phyloP scores from a whole-genome alignment of 176 grass and related monocot genomes.

The Aegilops tauschii region DNA sequence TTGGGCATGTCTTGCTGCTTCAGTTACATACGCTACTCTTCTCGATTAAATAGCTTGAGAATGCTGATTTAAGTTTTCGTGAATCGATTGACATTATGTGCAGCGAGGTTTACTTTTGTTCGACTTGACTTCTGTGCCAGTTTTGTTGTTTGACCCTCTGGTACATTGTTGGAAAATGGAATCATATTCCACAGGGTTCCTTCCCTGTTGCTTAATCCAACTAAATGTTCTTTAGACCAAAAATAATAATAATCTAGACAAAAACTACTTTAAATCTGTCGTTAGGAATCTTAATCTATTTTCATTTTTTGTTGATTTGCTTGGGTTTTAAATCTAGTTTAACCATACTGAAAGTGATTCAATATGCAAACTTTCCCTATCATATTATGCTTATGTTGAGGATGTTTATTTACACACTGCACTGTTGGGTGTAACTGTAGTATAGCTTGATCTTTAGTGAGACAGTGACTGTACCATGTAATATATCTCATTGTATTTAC shows the following conservation, averaged over 20 bases:
- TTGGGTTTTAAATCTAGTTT: neutral
- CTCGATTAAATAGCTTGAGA: neutral
- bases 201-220: neutral
- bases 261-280: neutral
- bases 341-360: neutral
- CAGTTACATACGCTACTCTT: neutral
- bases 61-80: neutral
- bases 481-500: constrained; percentile 8
- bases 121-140: neutral
- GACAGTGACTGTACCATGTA: neutral
- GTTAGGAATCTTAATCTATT: neutral
- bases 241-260: neutral
- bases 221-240: neutral
- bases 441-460: neutral
- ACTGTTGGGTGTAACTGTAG: neutral
- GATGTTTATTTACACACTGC: neutral
- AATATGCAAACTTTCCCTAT: neutral
- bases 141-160: neutral
- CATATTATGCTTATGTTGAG: neutral
- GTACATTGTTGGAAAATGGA: neutral
- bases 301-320: neutral
- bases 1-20: neutral
- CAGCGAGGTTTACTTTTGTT: neutral
- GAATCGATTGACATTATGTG: neutral
- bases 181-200: neutral